Percentiles rank a stretch among this genome's conserved stretches.
Evolutionary conservation across 2,329 filamentous ascomycete species (phyloP).

Genomic region (Falciphora oryzae): DNA sequence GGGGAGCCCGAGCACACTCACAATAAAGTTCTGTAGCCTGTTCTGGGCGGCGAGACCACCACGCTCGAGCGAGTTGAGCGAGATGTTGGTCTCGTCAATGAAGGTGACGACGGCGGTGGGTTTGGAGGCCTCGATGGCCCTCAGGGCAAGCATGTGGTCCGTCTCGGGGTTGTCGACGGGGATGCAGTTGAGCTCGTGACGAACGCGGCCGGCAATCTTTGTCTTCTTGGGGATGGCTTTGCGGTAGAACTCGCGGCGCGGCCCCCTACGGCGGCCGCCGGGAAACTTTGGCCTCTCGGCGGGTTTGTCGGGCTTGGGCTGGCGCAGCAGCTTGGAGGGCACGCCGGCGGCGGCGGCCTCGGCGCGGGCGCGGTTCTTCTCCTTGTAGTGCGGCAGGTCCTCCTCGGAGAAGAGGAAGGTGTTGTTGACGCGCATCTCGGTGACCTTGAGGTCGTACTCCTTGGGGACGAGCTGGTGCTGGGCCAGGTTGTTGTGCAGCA

Average conservation of each 20-base stretch:
- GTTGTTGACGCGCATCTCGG: slow-evolving; percentile 56
- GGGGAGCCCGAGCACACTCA: slow-evolving; percentile 33
- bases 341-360: slow-evolving; percentile 54
- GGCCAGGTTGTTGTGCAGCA: slow-evolving; percentile 58
- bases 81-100: slow-evolving; percentile 39
- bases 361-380: slow-evolving; percentile 49
- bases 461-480: slow-evolving; percentile 74
- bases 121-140: slow-evolving; percentile 54
- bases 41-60: slow-evolving; percentile 47
- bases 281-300: slow-evolving; percentile 15
- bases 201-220: slow-evolving; percentile 64
- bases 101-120: slow-evolving; percentile 51
- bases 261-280: slow-evolving; percentile 18
- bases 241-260: slow-evolving; percentile 50
- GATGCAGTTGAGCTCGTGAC: slow-evolving; percentile 70
- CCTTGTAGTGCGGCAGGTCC: slow-evolving; percentile 73
- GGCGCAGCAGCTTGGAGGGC: slow-evolving; percentile 47
- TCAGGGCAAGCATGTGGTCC: slow-evolving; percentile 51
- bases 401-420: slow-evolving; percentile 93
- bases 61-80: slow-evolving; percentile 44
- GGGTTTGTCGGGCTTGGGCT: slow-evolving; percentile 35
- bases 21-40: slow-evolving; percentile 49
- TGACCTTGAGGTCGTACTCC: slow-evolving; percentile 71
- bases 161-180: slow-evolving; percentile 69
- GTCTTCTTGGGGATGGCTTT: slow-evolving; percentile 80